Evolutionary conservation across 2,329 filamentous ascomycete genomes (phyloP), one percentile per base, ranked within the genome.

Genomic region (Orbilia brochopaga): DNA sequence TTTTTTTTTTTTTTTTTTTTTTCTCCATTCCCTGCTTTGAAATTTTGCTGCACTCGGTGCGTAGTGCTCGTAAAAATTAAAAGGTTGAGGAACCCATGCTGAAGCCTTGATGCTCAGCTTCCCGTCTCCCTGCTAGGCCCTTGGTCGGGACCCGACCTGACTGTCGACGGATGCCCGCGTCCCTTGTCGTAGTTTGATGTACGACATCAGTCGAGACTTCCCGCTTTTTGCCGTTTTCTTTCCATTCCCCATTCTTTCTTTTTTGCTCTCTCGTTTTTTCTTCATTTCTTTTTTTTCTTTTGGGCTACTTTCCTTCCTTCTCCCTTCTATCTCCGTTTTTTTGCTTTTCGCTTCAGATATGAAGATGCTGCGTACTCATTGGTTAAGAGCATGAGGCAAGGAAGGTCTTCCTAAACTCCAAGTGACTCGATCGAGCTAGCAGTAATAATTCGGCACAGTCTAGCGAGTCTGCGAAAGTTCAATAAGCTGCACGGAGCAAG

Each of bases 391-490:
- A 3, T 4, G n/a, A 42, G 11, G n/a, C 37, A 17, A 42, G 37
- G 37, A 5, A 42, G 37, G 11, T 42, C 37, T 42, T 32, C 27
- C 27, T 4, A 3, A 8, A 3, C 8, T 8, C 27, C 27, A 32
- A 17, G 37, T 42, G 11, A 17, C 37, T 42, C n/a, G 37, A 42
- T 42, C 37, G 37, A 42, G 37, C 37, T 42, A 42, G 37, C 61
- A 58, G 65, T 53, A 69, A 69, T 63, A 63, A 58, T 63, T 59
- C 66, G 59, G 55, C 37, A 50, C 42, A 42, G 37, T 70, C 59
- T 69, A 70, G 48, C 66, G 48, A 53, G 60, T 48, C 24, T 53
- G 58, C 48, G 11, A 51, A 8, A 21, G 23, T 27, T 42, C 37
- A 10, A 27, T 51, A 21, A 23, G 4, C 46, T 4, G 46, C n/a